These are phyloP conservation scores for Isatis tinctoria DNA, from an alignment of 345 rosid species.

Conservation along the genomic window DNA sequence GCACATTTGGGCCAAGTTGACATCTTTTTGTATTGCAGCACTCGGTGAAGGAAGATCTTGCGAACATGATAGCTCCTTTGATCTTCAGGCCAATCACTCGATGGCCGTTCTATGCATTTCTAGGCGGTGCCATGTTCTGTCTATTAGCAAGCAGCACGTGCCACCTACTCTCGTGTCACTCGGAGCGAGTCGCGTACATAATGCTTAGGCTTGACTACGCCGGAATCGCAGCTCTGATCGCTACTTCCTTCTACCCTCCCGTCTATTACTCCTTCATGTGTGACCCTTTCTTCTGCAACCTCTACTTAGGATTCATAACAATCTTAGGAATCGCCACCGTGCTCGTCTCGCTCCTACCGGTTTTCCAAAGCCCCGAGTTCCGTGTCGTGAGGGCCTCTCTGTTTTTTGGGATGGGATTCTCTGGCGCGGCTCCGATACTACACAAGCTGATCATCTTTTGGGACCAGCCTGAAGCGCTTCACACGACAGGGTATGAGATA, in stretches of 20 bases:
- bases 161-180: conserved; percentile 92
- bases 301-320: conserved; percentile 83
- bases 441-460: conserved; percentile 79
- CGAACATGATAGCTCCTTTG: conserved; percentile 71
- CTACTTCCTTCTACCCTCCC: conserved; percentile 86
- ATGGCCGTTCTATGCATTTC: conserved; percentile 89
- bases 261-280: conserved; percentile 97
- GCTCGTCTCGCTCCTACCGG: conserved; percentile 66
- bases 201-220: conserved; percentile 93
- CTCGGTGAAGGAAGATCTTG: conserved; percentile 65
- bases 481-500: conserved; percentile 79
- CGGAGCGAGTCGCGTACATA: conserved; percentile 69
- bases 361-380: conserved; percentile 76
- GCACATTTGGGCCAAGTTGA: neutral
- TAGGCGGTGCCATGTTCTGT: conserved; percentile 98
- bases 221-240: conserved; percentile 80
- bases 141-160: conserved; percentile 82
- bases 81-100: conserved; percentile 72
- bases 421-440: conserved; percentile 70
- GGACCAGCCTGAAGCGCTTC: conserved; percentile 85
- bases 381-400: conserved; percentile 64
- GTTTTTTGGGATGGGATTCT: conserved; percentile 82
- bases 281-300: conserved; percentile 81
- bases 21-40: conserved; percentile 39
- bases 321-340: conserved; percentile 61